phyloP scores from a whole-genome alignment of 331 rosid genomes.

The Malus hybrid region DNA sequence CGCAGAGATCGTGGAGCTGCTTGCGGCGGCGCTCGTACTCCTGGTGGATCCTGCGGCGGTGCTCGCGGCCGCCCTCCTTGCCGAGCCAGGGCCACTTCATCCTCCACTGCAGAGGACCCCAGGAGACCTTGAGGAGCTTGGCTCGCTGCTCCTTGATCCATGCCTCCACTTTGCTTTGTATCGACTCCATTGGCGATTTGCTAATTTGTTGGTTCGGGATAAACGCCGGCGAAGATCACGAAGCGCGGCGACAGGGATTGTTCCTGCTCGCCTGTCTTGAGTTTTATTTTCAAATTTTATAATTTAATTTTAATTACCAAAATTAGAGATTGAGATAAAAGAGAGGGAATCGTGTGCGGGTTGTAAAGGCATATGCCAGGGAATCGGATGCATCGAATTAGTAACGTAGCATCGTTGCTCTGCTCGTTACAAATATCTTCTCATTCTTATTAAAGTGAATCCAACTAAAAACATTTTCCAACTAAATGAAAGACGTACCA shows the following conservation, averaged over 20 bases:
- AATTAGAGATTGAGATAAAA: background rate
- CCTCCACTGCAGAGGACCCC: conserved; percentile 93
- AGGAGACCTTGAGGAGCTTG: conserved; percentile 61
- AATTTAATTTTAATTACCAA: no score
- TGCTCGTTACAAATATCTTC: no score
- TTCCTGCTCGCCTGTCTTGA: background rate
- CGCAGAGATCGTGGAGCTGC: conserved; percentile 68
- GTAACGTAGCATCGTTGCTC: no score
- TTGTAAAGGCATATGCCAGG: background rate
- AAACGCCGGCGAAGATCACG: conserved; percentile 3
- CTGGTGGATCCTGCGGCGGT: conserved; percentile 62
- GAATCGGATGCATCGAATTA: background rate
- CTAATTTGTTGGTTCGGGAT: no score
- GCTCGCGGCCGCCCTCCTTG: conserved; percentile 40
- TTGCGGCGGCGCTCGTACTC: conserved; percentile 66
- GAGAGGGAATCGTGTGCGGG: background rate
- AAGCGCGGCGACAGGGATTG: background rate
- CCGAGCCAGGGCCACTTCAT: conserved; percentile 77
- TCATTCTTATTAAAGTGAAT: no score
- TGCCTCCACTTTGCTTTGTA: conserved; percentile 77
- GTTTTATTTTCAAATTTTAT: background rate
- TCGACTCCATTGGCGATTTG: conserved; percentile 45
- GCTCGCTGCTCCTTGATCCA: conserved; percentile 81
- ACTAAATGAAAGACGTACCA: no score
- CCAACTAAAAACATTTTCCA: no score